A percentile compares a stretch with the other conserved stretches of the same genome.
Conservation (phyloP, 1,284 basidiomycete genomes). For the Trichosporon faecale region DNA sequence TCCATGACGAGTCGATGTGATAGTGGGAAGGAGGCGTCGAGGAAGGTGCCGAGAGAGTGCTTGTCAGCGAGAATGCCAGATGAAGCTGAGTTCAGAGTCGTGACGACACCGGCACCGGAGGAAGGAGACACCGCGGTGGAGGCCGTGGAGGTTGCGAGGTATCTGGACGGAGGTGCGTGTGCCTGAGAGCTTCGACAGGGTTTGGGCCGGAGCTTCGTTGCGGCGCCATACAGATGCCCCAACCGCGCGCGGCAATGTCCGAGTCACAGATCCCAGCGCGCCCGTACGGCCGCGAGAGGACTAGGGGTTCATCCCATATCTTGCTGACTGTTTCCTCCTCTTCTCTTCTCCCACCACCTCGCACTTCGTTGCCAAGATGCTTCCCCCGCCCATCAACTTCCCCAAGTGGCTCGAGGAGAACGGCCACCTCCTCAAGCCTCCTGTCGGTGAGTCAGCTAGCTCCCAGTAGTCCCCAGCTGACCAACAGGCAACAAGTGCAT, state of each 20-base stretch:
- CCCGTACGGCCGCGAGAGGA: not conserved
- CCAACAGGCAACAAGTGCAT: slow-evolving; percentile 71
- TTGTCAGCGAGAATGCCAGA: not conserved
- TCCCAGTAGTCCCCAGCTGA: not conserved
- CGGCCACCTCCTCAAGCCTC: slow-evolving; percentile 71
- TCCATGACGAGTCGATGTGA: not conserved
- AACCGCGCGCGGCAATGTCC: not conserved
- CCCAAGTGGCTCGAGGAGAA: slow-evolving; percentile 80
- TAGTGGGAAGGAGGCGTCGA: not conserved
- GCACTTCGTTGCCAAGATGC: slow-evolving; percentile 23
- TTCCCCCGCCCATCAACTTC: slow-evolving; percentile 68
- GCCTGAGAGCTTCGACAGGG: not conserved
- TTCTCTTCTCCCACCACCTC: not conserved
- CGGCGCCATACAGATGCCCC: not conserved
- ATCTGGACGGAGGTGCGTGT: too few relatives aligned
- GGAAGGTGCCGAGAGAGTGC: too few relatives aligned
- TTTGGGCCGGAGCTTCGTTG: not conserved
- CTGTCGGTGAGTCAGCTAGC: slow-evolving; percentile 59
- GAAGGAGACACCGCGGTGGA: not conserved
- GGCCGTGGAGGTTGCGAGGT: too few relatives aligned
- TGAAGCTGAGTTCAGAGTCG: not conserved
- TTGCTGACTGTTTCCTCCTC: not conserved
- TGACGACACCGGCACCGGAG: not conserved
- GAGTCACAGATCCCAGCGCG: not conserved
- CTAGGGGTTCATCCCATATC: not conserved